phyloP scores from a whole-genome alignment of 306 rosid species.

The Oemleria cerasiformis region DNA sequence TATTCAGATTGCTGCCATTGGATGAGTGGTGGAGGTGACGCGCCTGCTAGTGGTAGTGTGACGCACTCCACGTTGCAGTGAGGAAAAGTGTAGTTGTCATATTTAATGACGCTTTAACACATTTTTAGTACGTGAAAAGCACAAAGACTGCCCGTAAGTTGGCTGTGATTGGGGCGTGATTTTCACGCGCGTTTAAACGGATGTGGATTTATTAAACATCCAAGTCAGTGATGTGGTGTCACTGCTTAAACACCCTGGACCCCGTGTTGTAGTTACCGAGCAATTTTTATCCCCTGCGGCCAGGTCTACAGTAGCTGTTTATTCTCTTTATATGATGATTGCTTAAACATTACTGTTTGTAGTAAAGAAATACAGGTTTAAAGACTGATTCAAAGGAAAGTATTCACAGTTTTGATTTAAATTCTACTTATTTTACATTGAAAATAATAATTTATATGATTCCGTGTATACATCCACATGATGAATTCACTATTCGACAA shows the following conservation, averaged over 20 bases:
- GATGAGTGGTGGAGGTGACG: constrained; percentile 27
- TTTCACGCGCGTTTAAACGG: constrained; percentile 31
- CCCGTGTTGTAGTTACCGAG: background rate
- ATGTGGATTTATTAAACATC: constrained; percentile 22
- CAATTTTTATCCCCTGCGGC: constrained; percentile 9
- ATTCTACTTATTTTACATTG: too few species aligned
- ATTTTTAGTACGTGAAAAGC: constrained; percentile 36
- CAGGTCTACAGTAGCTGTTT: background rate
- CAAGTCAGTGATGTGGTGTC: constrained; percentile 34
- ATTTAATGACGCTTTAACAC: constrained; percentile 37
- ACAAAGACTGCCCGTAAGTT: constrained; percentile 25
- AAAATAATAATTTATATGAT: too few species aligned
- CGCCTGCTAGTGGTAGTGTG: constrained; percentile 34
- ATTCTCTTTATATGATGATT: background rate
- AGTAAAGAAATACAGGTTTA: too few species aligned
- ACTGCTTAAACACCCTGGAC: constrained; percentile 13
- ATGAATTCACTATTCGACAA: too few species aligned
- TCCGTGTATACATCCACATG: too few species aligned
- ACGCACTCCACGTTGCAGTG: constrained; percentile 25
- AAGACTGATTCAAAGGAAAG: too few species aligned
- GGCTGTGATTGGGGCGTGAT: constrained; percentile 48
- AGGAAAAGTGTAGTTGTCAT: constrained; percentile 49
- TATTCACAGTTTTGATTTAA: too few species aligned
- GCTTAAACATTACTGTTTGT: background rate
- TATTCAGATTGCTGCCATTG: constrained; percentile 19